Percentiles rank a stretch among this genome's conserved stretches.
These are phyloP conservation scores for Hygrophorus russula DNA, from an alignment of 768 basidiomycete genomes.

Conservation along the genomic window DNA sequence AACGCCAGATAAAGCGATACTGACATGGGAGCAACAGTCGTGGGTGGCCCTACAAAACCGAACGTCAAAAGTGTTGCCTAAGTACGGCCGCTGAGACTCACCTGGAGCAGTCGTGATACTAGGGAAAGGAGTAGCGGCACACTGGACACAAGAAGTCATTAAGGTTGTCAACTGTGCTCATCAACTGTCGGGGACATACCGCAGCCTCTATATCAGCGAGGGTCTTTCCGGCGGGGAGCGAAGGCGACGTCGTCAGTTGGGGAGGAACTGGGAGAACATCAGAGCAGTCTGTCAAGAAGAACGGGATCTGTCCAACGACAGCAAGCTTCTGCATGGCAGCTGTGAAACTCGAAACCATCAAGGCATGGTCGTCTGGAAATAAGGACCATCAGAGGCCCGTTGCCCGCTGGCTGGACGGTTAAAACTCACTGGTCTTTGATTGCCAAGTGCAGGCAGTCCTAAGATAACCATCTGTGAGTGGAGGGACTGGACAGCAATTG, in stretches of 20 bases:
- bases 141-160: slow-evolving; percentile 6
- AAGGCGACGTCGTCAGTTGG: slow-evolving; percentile 7
- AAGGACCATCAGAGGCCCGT: too few species aligned
- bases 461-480: neutral
- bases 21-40: too few species aligned
- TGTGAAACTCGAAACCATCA: slow-evolving; percentile 17
- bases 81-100: too few species aligned
- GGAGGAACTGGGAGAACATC: slow-evolving; percentile 14
- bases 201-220: slow-evolving; percentile 17
- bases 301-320: slow-evolving; percentile 16
- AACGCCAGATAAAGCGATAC: too few species aligned
- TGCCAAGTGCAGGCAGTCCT: slow-evolving; percentile 31
- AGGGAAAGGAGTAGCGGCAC: slow-evolving; percentile 16
- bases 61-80: too few species aligned
- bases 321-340: slow-evolving; percentile 23
- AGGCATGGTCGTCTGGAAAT: slow-evolving; percentile 13
- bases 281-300: slow-evolving; percentile 18
- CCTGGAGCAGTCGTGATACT: slow-evolving; percentile 12
- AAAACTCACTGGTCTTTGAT: slow-evolving; percentile 18
- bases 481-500: neutral
- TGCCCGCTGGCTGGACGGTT: too few species aligned
- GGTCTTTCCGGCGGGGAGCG: slow-evolving; percentile 21
- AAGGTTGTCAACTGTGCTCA: neutral
- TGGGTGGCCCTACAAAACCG: too few species aligned
- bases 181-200: slow-evolving; percentile 5